Percentiles rank a stretch among this genome's conserved stretches.
phyloP scores from a whole-genome alignment of 1,139 yeast genomes.

The Taphrina wiesneri region DNA sequence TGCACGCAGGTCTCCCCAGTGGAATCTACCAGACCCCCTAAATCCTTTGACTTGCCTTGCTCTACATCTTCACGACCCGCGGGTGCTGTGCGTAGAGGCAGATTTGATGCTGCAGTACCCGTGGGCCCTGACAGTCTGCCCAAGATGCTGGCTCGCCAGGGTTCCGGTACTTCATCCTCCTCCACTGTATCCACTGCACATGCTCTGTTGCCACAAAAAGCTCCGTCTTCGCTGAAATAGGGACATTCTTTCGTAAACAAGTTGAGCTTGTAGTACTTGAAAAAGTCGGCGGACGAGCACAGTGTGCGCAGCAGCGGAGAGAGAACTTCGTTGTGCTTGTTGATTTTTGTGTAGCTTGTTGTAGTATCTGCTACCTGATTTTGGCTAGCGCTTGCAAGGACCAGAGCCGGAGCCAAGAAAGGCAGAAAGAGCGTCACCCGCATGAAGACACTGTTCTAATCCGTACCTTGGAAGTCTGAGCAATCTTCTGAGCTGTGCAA shows the following conservation, averaged over 20 bases:
- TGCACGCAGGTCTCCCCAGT: constrained; percentile 44
- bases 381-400: neutral
- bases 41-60: constrained; percentile 7
- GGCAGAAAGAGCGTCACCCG: neutral
- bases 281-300: constrained; percentile 59
- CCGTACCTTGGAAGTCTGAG: no score
- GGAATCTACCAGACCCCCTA: constrained; percentile 48
- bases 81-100: constrained; percentile 44
- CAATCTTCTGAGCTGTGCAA: neutral
- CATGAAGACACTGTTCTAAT: no score
- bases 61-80: constrained; percentile 36
- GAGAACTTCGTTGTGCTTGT: constrained; percentile 20
- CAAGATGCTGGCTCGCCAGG: constrained; percentile 70
- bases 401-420: constrained; percentile 2
- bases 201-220: constrained; percentile 82
- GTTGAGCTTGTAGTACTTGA: constrained; percentile 83
- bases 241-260: constrained; percentile 79
- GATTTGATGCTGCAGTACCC: constrained; percentile 47
- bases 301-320: constrained; percentile 53
- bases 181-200: constrained; percentile 85
- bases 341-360: constrained; percentile 2
- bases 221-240: constrained; percentile 76
- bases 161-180: constrained; percentile 61
- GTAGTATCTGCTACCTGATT: constrained; percentile 17
- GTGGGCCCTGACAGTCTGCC: constrained; percentile 53